Evolutionary conservation across 805 yeast species (phyloP).

Genomic region (Candida broadrunensis): DNA sequence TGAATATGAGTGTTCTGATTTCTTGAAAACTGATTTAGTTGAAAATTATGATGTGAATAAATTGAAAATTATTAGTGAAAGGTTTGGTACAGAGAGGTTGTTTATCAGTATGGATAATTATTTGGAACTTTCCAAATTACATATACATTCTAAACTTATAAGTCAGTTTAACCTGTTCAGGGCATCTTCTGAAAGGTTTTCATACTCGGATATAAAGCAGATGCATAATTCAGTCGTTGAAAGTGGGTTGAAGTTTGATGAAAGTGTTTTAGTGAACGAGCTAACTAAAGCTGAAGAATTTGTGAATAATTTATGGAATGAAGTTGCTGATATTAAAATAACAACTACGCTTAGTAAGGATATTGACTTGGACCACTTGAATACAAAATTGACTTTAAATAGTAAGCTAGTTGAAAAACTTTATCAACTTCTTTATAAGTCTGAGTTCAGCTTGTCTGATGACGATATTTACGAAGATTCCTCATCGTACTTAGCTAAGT

Average conservation of each 20-base stretch:
- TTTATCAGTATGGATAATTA: conserved; percentile 20
- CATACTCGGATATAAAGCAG: conserved; percentile 21
- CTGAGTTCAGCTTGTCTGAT: conserved; percentile 22
- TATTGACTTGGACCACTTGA: conserved; percentile 11
- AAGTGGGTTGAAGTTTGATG: conserved; percentile 17
- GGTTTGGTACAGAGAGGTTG: conserved; percentile 17
- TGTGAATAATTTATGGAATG: conserved; percentile 14
- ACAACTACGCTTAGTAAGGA: conserved; percentile 16
- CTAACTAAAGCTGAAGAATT: conserved; percentile 20
- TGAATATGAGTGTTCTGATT: conserved; percentile 13
- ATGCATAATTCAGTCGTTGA: conserved; percentile 18
- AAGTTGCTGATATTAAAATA: conserved; percentile 10
- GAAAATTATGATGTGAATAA: conserved; percentile 7
- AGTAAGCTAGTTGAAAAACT: conserved; percentile 16
- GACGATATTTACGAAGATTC: conserved; percentile 24
- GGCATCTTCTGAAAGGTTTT: conserved; percentile 3
- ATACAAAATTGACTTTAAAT: conserved; percentile 17
- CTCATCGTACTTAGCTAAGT: conserved; percentile 18
- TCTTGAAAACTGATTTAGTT: conserved; percentile 15
- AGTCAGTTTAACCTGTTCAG: conserved; percentile 9
- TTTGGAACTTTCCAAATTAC: conserved; percentile 25
- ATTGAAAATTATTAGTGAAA: conserved; percentile 20
- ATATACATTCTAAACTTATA: conserved; percentile 17
- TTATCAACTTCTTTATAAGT: conserved; percentile 16
- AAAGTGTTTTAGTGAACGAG: conserved; percentile 8